Percentiles rank a stretch among this genome's conserved stretches.
Evolutionary conservation across 2,329 filamentous ascomycete species (phyloP).

Genomic region (Penicillium sp.): DNA sequence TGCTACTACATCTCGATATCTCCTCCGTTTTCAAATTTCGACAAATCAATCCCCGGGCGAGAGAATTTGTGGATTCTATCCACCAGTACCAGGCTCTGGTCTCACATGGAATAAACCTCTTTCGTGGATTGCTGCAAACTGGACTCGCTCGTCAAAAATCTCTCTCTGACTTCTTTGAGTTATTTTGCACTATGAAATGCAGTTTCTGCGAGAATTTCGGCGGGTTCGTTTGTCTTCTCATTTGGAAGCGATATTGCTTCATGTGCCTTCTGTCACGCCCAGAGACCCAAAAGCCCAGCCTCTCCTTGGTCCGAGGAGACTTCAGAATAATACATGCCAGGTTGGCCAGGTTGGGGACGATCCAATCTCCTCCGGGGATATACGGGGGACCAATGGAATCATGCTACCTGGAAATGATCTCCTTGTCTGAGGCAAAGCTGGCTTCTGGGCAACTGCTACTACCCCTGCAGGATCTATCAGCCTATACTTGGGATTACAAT

Average conservation of each 20-base stretch:
- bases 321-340: not conserved
- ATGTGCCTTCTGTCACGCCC: slow-evolving; percentile 11
- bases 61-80: slow-evolving; percentile 16
- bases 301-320: slow-evolving; percentile 7
- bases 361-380: slow-evolving; percentile 15
- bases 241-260: slow-evolving; percentile 12
- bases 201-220: slow-evolving; percentile 9
- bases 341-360: slow-evolving; percentile 11
- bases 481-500: no score
- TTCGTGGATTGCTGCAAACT: slow-evolving; percentile 19
- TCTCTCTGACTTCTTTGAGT: slow-evolving; percentile 14
- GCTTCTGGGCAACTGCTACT: no score
- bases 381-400: not conserved
- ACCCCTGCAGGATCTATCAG: no score
- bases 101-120: slow-evolving; percentile 15
- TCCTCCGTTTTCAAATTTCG: slow-evolving; percentile 17
- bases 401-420: no score
- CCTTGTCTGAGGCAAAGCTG: no score
- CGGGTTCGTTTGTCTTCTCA: slow-evolving; percentile 11
- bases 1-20: slow-evolving; percentile 6
- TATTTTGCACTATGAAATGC: slow-evolving; percentile 13
- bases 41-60: slow-evolving; percentile 13
- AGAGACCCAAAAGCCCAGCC: slow-evolving; percentile 11
- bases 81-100: slow-evolving; percentile 10
- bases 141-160: slow-evolving; percentile 6